Evolutionary conservation across 108 stramenopile genomes (phyloP).

Genomic region (Skeletonema menzelii): DNA sequence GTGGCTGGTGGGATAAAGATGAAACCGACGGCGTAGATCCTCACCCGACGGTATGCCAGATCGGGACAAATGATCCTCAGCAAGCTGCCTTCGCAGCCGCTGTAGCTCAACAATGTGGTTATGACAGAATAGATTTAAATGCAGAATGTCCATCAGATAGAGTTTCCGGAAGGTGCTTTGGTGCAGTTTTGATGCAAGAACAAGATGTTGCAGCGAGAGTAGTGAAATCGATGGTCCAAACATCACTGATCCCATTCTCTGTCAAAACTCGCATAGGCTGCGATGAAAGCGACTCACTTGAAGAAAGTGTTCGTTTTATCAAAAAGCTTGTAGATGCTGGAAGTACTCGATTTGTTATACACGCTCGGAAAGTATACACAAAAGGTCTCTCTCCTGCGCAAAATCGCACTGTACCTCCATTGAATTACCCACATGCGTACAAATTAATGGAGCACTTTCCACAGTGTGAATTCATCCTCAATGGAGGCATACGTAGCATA

Average conservation of each 20-base stretch:
- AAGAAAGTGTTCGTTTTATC: slow-evolving; percentile 40
- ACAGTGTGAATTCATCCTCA: slow-evolving; percentile 70
- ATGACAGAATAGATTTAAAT: slow-evolving; percentile 80
- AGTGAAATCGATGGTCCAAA: slow-evolving; percentile 23
- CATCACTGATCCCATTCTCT: slow-evolving; percentile 39
- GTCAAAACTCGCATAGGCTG: slow-evolving; percentile 78
- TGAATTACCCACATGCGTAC: slow-evolving; percentile 75
- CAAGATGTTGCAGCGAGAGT: slow-evolving; percentile 24
- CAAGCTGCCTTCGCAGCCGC: slow-evolving; percentile 42
- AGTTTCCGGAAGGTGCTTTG: slow-evolving; percentile 55
- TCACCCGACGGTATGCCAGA: slow-evolving; percentile 73
- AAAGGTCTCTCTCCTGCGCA: slow-evolving; percentile 60
- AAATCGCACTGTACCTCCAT: slow-evolving; percentile 74
- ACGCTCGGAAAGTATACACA: slow-evolving; percentile 63
- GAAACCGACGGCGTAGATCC: slow-evolving; percentile 20
- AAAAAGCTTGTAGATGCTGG: slow-evolving; percentile 33
- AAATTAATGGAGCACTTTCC: slow-evolving; percentile 62
- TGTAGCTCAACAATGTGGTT: slow-evolving; percentile 48
- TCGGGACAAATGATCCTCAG: slow-evolving; percentile 61
- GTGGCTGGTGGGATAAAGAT: slow-evolving; percentile 47
- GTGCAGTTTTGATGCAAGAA: slow-evolving; percentile 56
- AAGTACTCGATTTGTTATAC: slow-evolving; percentile 63
- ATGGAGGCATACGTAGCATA: slow-evolving; percentile 71
- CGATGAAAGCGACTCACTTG: slow-evolving; percentile 56
- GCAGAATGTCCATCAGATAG: slow-evolving; percentile 69